Conservation (phyloP, 2,329 filamentous ascomycete genomes). For the Hypoxylon sp. region DNA sequence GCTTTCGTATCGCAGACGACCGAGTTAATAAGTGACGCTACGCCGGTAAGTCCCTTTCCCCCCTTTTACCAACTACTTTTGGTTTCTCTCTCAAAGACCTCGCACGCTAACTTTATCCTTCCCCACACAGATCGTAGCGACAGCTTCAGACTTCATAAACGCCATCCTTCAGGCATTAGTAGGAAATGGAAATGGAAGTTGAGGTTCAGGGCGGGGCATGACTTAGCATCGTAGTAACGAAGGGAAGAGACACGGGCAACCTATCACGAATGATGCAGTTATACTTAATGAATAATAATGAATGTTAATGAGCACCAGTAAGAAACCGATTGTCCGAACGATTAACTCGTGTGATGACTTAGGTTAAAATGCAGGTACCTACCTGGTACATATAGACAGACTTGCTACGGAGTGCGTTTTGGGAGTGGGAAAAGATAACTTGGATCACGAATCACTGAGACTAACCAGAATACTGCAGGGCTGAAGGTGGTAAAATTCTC, state of each 20-base stretch:
- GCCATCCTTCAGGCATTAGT: constrained; percentile 49
- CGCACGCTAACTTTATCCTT: constrained; percentile 23
- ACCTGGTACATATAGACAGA: no score
- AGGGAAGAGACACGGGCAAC: constrained; percentile 24
- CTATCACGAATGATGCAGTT: constrained; percentile 42
- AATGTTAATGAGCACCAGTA: constrained; percentile 39
- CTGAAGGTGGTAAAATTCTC: constrained; percentile 40
- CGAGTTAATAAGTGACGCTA: constrained; percentile 60
- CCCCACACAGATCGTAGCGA: constrained; percentile 47
- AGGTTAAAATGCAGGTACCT: no score
- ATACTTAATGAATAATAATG: constrained; percentile 47
- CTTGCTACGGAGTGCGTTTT: no score
- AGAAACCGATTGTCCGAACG: neutral
- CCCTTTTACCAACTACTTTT: neutral
- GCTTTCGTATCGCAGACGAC: constrained; percentile 59
- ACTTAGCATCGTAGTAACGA: constrained; percentile 33
- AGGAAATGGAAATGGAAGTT: constrained; percentile 33
- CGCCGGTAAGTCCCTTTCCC: constrained; percentile 53
- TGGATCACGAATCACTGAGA: no score
- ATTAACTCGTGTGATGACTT: no score
- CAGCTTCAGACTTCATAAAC: constrained; percentile 50
- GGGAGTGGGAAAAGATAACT: no score
- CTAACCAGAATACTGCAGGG: constrained; percentile 51
- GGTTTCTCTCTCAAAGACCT: neutral
- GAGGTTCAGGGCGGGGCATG: neutral